phyloP scores from a whole-genome alignment of 768 basidiomycete genomes.

The Serendipita sp. region DNA sequence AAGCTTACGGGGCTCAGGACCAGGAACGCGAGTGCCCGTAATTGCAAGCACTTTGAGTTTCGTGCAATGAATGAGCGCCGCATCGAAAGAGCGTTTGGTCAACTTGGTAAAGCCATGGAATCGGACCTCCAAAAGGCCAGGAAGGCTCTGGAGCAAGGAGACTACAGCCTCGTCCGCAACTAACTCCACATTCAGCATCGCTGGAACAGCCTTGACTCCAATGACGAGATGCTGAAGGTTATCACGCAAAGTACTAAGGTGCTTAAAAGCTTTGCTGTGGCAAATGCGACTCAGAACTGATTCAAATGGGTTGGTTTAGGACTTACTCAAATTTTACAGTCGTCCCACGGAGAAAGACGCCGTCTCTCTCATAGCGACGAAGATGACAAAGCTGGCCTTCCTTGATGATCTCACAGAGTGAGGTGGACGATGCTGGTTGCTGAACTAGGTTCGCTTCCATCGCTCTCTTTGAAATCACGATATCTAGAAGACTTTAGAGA shows the following conservation, averaged over 20 bases:
- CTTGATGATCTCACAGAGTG: neutral
- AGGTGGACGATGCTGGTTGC: neutral
- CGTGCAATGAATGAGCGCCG: constrained; percentile 1
- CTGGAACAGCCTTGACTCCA: neutral
- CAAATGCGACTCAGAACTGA: neutral
- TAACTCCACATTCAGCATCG: neutral
- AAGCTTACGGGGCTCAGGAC: constrained; percentile 1
- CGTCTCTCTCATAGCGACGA: neutral
- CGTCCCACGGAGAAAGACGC: neutral
- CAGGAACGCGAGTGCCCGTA: constrained; percentile 2
- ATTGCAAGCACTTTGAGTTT: neutral
- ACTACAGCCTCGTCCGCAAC: neutral
- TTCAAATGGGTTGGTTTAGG: neutral
- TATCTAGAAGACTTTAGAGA: neutral
- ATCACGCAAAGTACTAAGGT: constrained; percentile 2
- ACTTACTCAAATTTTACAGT: constrained; percentile 1
- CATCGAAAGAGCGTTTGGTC: constrained; percentile 4
- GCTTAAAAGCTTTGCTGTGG: constrained; percentile 5
- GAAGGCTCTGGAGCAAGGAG: neutral
- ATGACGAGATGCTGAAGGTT: constrained; percentile 6
- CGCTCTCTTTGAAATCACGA: neutral
- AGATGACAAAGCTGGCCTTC: constrained; percentile 5
- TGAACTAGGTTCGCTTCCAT: neutral
- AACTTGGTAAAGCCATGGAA: constrained; percentile 4
- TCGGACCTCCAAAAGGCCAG: neutral